These are phyloP conservation scores for Clarireedia monteithiana DNA, from an alignment of 2,329 filamentous ascomycete genomes.

Conservation along the genomic window DNA sequence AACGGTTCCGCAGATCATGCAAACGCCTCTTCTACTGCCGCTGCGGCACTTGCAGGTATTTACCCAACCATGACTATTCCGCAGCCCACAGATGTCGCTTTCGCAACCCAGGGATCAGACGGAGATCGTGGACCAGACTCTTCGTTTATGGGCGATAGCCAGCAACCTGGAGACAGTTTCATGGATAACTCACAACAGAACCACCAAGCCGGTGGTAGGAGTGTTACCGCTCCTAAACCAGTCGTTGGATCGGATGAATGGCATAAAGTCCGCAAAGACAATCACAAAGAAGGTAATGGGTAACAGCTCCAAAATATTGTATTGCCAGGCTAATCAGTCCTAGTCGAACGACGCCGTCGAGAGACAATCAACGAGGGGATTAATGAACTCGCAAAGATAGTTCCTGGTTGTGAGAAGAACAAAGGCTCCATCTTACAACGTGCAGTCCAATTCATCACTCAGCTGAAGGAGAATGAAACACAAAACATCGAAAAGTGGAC, in stretches of 20 bases:
- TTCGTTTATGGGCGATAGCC: constrained; percentile 34
- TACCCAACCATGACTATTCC: constrained; percentile 48
- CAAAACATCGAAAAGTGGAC: constrained; percentile 95
- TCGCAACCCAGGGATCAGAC: constrained; percentile 37
- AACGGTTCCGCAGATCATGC: constrained; percentile 44
- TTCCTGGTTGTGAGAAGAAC: constrained; percentile 97
- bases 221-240: constrained; percentile 52
- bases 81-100: constrained; percentile 46
- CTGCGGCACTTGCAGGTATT: constrained; percentile 36
- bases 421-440: constrained; percentile 94
- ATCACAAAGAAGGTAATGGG: constrained; percentile 88
- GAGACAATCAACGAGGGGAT: constrained; percentile 99
- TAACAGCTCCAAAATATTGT: background rate
- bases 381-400: constrained; percentile 95
- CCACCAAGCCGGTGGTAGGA: constrained; percentile 13
- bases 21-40: constrained; percentile 46
- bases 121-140: constrained; percentile 29
- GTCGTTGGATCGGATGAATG: constrained; percentile 94
- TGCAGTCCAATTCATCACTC: constrained; percentile 87
- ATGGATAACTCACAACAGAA: constrained; percentile 34
- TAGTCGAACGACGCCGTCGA: constrained; percentile 90
- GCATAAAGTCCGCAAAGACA: constrained; percentile 95
- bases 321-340: constrained; percentile 24
- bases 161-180: constrained; percentile 26
- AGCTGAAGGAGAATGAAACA: constrained; percentile 88